These are phyloP conservation scores for Pseudopyrenochaeta lycopersici DNA, from an alignment of 2,329 filamentous ascomycete species.

Conservation along the genomic window DNA sequence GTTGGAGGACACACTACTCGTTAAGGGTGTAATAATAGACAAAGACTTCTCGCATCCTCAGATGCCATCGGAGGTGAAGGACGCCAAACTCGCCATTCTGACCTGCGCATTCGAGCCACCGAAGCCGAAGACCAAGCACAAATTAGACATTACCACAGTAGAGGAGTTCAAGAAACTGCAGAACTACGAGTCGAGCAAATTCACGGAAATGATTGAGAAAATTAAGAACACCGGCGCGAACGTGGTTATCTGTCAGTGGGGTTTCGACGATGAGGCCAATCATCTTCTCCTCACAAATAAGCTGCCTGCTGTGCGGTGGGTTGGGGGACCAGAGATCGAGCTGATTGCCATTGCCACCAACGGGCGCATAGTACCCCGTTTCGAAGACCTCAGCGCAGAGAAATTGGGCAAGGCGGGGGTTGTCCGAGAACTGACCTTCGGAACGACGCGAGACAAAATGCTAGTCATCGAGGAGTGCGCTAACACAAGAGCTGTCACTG, in stretches of 20 bases:
- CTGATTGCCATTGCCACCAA: constrained; percentile 98
- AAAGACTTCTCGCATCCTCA: constrained; percentile 99
- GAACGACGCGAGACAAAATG: constrained; percentile 99
- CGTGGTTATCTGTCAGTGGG: constrained; percentile 98
- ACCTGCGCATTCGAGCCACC: constrained; percentile 98
- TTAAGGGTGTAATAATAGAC: constrained; percentile 98
- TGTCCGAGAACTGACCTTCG: constrained; percentile 94
- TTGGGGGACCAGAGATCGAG: constrained; percentile 97
- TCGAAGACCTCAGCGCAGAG: constrained; percentile 89
- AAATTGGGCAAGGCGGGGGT: constrained; percentile 92
- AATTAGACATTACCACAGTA: constrained; percentile 95
- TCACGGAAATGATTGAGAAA: constrained; percentile 97
- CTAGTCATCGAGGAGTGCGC: constrained; percentile 99
- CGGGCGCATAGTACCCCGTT: constrained; percentile 94
- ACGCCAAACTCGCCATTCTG: constrained; percentile 96
- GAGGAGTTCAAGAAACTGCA: constrained; percentile 99
- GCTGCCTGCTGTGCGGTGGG: constrained; percentile 95
- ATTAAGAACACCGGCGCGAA: constrained; percentile 98
- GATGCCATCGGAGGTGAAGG: constrained; percentile 94
- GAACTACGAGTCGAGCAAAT: constrained; percentile 94
- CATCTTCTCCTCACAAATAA: constrained; percentile 96
- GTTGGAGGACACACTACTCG: constrained; percentile 90
- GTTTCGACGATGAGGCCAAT: constrained; percentile 98
- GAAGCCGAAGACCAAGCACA: constrained; percentile 99
- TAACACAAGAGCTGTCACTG: constrained; percentile 94